These are phyloP conservation scores for Vitrella brassicaformis DNA, from an alignment of 73 alveolate genomes.

Conservation along the genomic window DNA sequence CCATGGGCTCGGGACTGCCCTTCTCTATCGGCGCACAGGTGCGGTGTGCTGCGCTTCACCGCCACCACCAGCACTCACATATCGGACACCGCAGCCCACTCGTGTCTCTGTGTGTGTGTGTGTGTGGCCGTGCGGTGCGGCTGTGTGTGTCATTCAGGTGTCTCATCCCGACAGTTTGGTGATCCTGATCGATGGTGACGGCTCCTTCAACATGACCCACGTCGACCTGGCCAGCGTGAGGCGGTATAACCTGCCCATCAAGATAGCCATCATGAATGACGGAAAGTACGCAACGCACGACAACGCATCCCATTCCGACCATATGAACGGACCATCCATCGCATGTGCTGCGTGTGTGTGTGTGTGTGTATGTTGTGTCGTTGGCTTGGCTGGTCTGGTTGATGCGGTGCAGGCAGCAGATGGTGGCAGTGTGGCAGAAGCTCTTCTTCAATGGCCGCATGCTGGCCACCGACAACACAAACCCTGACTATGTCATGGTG, in stretches of 20 bases:
- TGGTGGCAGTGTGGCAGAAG: constrained; percentile 34
- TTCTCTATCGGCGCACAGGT: constrained; percentile 33
- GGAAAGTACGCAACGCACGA: too few species aligned
- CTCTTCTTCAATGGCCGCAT: constrained; percentile 28
- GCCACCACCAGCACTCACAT: neutral
- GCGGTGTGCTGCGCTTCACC: neutral
- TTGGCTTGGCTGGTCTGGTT: too few species aligned
- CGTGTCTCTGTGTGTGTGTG: neutral
- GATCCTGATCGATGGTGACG: constrained; percentile 27
- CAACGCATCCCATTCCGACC: too few species aligned
- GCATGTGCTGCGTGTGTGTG: too few species aligned
- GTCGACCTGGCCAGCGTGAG: constrained; percentile 20
- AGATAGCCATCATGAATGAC: constrained; percentile 34
- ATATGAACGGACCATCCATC: too few species aligned
- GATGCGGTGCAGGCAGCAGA: constrained; percentile 13
- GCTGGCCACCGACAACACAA: constrained; percentile 8
- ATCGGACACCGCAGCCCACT: neutral
- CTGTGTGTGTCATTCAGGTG: constrained; percentile 1
- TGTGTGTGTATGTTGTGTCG: too few species aligned
- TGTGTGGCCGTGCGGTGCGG: neutral
- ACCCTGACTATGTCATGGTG: constrained; percentile 28
- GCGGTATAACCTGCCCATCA: constrained; percentile 20
- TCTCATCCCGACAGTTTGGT: constrained; percentile 14
- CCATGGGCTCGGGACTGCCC: constrained; percentile 36
- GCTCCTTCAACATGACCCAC: constrained; percentile 33